Conservation (phyloP, 371 early-diverging fungal species). For the Mortierella sp. region DNA sequence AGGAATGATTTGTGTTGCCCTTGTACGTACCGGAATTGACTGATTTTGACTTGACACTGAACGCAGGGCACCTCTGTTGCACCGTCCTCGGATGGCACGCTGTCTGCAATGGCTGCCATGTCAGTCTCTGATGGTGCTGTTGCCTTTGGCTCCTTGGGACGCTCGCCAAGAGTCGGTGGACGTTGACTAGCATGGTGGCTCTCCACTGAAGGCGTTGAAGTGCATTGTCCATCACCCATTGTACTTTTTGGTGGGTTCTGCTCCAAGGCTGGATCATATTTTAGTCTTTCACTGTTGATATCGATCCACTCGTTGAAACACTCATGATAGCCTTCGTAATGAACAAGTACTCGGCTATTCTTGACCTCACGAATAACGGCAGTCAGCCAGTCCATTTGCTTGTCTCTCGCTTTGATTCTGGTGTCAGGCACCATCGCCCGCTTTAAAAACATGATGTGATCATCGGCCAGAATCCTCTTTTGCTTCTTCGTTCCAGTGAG, state of each 20-base stretch:
- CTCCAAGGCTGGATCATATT: slow-evolving; percentile 27
- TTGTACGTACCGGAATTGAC: slow-evolving; percentile 42
- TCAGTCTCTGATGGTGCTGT: background rate
- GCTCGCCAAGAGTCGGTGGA: background rate
- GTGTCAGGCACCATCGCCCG: slow-evolving; percentile 38
- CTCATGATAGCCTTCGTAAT: slow-evolving; percentile 58
- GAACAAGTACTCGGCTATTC: slow-evolving; percentile 56
- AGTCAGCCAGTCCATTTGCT: slow-evolving; percentile 51
- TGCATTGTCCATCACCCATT: background rate
- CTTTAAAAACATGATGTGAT: slow-evolving; percentile 27
- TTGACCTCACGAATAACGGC: slow-evolving; percentile 49
- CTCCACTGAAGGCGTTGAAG: background rate
- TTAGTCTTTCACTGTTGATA: slow-evolving; percentile 52
- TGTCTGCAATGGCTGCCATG: background rate
- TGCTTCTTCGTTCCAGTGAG: slow-evolving; percentile 22
- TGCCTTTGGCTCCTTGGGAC: background rate
- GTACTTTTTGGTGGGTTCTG: slow-evolving; percentile 17
- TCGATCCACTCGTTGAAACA: slow-evolving; percentile 65
- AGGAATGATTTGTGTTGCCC: background rate
- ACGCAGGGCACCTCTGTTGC: slow-evolving; percentile 25
- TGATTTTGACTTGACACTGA: slow-evolving; percentile 49
- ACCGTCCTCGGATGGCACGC: slow-evolving; percentile 14
- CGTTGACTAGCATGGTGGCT: no score
- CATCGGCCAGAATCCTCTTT: slow-evolving; percentile 16
- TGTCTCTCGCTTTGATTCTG: slow-evolving; percentile 43